Base-by-base conservation (phyloP, 805 yeast species). In the Ogataea methanolica region DNA sequence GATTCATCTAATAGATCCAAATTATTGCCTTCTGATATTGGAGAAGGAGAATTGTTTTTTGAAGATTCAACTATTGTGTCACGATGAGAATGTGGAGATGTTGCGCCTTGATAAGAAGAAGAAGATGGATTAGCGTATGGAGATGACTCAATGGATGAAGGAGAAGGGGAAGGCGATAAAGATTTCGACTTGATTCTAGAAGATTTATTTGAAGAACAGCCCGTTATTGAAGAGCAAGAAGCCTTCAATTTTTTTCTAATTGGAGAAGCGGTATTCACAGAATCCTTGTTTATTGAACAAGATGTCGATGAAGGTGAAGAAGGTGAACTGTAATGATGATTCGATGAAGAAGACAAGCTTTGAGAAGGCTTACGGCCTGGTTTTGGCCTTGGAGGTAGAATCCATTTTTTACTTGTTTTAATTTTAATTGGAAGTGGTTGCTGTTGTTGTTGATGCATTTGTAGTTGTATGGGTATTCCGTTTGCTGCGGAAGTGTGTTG, bases 371-470 rank as follows among this genome's bases (percentile, higher is more conserved):
- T 79, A 43, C 83, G 68, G 19, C 86, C 87, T 0, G 87, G 86
- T 54, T 86, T 83, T 23, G 95, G 94, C 54, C 94, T 72, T 11
- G 95, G 95, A 3, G 95, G 96, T 31, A 86, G 68, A 7, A 85
- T 90, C 91, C 94, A 88, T 59, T 80, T 82, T 59, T 84, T 84
- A 44, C 90, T 83, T 1, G 92, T 83, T 56, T 74, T 79, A 46
- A 75, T 72, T 42, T 59, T 61, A 37, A 63, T 60, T 2, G 60
- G 54, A 33, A 33, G 43, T 2, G 55, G 31, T 26, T 26, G 31
- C 11, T 26, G 31, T 26, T 26, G 31, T 26, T 26, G 31, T 5
- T 26, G 31, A 8, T 26, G 7, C 21, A 19, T 2, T 5, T 26
- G 31, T 26, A 8, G 11, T 26, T 26, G 31, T 9, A 26, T 26